Evolutionary conservation across 1,284 basidiomycete species (phyloP).

Genomic region (Vanrija pseudolonga): DNA sequence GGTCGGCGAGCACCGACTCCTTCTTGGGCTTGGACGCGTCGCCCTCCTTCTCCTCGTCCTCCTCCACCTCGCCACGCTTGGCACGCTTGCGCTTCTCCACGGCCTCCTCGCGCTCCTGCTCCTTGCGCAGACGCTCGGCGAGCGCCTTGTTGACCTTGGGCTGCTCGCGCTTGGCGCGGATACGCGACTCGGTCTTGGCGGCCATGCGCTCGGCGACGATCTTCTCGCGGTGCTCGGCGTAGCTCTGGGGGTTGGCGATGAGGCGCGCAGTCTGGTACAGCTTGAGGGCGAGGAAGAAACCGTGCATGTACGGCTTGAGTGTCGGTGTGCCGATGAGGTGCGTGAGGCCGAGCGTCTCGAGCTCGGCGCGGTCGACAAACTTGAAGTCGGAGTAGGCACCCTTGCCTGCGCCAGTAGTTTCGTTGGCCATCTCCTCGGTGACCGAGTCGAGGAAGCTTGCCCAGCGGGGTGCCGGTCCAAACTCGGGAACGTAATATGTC

Average conservation of each 20-base stretch:
- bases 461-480: slow-evolving; percentile 96
- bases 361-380: slow-evolving; percentile 85
- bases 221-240: slow-evolving; percentile 87
- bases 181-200: slow-evolving; percentile 86
- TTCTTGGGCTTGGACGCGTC: slow-evolving; percentile 44
- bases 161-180: slow-evolving; percentile 69
- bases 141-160: slow-evolving; percentile 85
- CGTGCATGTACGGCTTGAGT: slow-evolving; percentile 99
- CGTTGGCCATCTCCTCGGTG: slow-evolving; percentile 95
- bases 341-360: slow-evolving; percentile 81
- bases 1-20: slow-evolving; percentile 70
- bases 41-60: slow-evolving; percentile 21
- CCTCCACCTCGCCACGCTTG: slow-evolving; percentile 51
- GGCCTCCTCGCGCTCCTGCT: slow-evolving; percentile 66
- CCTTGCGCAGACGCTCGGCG: slow-evolving; percentile 76
- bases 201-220: slow-evolving; percentile 84
- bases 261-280: slow-evolving; percentile 93
- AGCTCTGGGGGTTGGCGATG: slow-evolving; percentile 93
- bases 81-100: slow-evolving; percentile 61
- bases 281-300: slow-evolving; percentile 93
- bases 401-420: slow-evolving; percentile 51
- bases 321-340: slow-evolving; percentile 90
- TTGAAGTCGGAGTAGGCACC: slow-evolving; percentile 91
- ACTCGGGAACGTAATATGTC: slow-evolving; percentile 87
- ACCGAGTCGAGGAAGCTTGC: slow-evolving; percentile 96